A percentile compares a stretch with the other conserved stretches of the same genome.
phyloP scores from a whole-genome alignment of 202 grass and related monocot species.

The Schoenoplectus tabernaemontani region DNA sequence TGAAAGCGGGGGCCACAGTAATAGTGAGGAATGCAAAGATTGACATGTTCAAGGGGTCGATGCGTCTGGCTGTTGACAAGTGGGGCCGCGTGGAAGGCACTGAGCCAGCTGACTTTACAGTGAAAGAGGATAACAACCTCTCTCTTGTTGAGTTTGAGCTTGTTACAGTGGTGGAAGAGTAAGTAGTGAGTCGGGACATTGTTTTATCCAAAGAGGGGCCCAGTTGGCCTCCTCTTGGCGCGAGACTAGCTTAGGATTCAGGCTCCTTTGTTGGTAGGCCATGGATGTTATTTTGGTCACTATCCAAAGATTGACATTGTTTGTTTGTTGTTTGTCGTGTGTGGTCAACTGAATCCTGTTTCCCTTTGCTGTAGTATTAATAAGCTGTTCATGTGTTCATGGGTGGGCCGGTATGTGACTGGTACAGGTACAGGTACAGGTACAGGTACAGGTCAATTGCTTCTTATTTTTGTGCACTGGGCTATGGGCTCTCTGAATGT shows the following conservation, averaged over 20 bases:
- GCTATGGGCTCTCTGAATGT: neutral
- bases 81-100: slow-evolving; percentile 36
- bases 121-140: slow-evolving; percentile 42
- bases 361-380: neutral
- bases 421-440: neutral
- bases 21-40: slow-evolving; percentile 33
- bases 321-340: slow-evolving; percentile 5
- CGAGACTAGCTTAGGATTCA: slow-evolving; percentile 10
- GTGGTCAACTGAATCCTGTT: neutral
- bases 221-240: slow-evolving; percentile 3
- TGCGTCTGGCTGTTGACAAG: slow-evolving; percentile 37
- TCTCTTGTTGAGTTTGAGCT: slow-evolving; percentile 39
- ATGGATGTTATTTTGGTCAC: slow-evolving; percentile 3
- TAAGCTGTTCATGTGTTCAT: too few relatives aligned
- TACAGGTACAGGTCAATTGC: too few relatives aligned
- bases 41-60: slow-evolving; percentile 40
- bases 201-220: slow-evolving; percentile 9
- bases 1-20: slow-evolving; percentile 30
- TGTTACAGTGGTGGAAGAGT: slow-evolving; percentile 29
- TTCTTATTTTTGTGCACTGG: too few relatives aligned
- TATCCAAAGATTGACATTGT: too few relatives aligned
- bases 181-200: neutral
- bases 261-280: neutral
- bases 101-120: slow-evolving; percentile 20
- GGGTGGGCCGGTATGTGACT: neutral